phyloP scores from a whole-genome alignment of 2,329 filamentous ascomycete species.

The Cryphonectria naterciae region DNA sequence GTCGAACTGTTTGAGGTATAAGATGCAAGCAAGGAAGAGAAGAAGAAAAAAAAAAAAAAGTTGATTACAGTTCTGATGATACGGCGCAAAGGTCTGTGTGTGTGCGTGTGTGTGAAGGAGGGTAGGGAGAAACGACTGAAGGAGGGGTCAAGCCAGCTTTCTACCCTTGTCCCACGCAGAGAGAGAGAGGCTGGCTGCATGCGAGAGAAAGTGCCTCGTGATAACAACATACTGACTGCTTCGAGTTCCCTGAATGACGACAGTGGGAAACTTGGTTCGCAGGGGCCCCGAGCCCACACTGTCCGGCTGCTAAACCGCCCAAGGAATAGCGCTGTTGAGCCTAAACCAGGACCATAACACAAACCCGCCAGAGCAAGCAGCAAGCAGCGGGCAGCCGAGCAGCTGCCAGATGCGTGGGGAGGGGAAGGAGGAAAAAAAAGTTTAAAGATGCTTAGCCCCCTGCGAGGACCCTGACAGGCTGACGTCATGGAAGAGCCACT shows the following conservation, averaged over 20 bases:
- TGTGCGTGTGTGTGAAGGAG: background rate
- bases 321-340: background rate
- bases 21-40: background rate
- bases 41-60: background rate
- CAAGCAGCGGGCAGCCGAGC: background rate
- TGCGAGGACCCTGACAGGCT: background rate
- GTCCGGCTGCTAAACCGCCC: constrained; percentile 4
- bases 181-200: too few relatives aligned
- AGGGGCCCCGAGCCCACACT: background rate
- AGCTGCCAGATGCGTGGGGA: background rate
- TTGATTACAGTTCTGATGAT: background rate
- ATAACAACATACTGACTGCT: background rate
- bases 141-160: background rate
- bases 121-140: background rate
- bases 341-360: constrained; percentile 1
- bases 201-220: background rate
- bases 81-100: background rate
- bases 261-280: background rate
- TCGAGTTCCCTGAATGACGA: constrained; percentile 2
- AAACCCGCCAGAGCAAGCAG: too few relatives aligned
- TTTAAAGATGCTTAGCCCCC: background rate
- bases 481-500: constrained; percentile 11
- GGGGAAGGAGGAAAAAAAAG: too few relatives aligned
- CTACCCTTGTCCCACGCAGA: background rate
- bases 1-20: background rate